Evolutionary conservation across 1,284 basidiomycete species (phyloP).

Genomic region (Fomitopsis pinicola): DNA sequence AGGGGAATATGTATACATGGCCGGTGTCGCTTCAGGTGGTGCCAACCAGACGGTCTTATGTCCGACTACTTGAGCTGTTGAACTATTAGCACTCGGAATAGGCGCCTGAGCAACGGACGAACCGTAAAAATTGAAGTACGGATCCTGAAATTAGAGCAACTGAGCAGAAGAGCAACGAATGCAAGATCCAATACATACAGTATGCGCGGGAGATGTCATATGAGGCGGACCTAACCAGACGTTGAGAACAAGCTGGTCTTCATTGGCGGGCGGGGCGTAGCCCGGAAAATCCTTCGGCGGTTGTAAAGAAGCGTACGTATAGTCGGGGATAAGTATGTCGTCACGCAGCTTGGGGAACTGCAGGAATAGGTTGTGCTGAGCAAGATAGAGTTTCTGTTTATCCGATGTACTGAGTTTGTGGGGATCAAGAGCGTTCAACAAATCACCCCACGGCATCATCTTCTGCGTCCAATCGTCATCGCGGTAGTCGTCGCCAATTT

Average conservation of each 20-base stretch:
- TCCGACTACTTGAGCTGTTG: constrained; percentile 81
- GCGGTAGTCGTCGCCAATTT: constrained; percentile 85
- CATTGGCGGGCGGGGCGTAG: constrained; percentile 66
- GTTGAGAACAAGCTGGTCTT: constrained; percentile 73
- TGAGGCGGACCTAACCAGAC: constrained; percentile 85
- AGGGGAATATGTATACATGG: constrained; percentile 52
- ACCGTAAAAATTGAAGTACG: constrained; percentile 92
- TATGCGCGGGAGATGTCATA: constrained; percentile 86
- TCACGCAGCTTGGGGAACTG: constrained; percentile 79
- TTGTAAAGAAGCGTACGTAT: constrained; percentile 71
- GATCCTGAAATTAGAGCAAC: constrained; percentile 56
- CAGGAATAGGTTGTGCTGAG: constrained; percentile 82
- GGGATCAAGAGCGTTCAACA: constrained; percentile 50
- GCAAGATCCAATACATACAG: constrained; percentile 46
- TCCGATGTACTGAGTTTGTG: constrained; percentile 8
- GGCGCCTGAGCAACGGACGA: no score
- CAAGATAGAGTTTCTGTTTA: constrained; percentile 69
- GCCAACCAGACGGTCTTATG: constrained; percentile 92
- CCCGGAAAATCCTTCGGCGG: constrained; percentile 39
- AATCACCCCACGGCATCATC: constrained; percentile 76
- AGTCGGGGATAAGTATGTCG: constrained; percentile 84
- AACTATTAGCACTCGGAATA: not conserved
- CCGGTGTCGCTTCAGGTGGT: constrained; percentile 51
- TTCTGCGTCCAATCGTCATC: constrained; percentile 78
- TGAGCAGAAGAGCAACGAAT: not conserved